Evolutionary conservation across 352 stramenopile species (phyloP).

Genomic region (Phytophthora multivora): DNA sequence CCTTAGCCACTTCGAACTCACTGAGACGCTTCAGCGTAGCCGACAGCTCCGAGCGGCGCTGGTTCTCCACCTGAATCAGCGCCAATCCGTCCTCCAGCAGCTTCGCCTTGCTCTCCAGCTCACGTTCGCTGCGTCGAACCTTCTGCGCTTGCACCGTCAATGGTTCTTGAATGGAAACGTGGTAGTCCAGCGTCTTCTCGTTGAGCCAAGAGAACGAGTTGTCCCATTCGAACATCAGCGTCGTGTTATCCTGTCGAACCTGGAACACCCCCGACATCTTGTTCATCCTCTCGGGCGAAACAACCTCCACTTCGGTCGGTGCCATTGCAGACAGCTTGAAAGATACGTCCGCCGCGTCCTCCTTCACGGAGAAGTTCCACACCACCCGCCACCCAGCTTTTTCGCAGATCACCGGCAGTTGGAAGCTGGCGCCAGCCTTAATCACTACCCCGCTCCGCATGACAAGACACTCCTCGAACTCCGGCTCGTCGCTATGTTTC

Average conservation of each 20-base stretch:
- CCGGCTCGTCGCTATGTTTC: constrained; percentile 4
- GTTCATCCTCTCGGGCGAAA: constrained; percentile 58
- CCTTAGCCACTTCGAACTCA: constrained; percentile 43
- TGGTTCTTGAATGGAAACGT: constrained; percentile 75
- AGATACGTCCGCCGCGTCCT: constrained; percentile 65
- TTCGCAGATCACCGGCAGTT: constrained; percentile 75
- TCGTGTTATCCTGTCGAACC: constrained; percentile 41
- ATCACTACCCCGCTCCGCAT: constrained; percentile 82
- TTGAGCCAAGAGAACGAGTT: constrained; percentile 88
- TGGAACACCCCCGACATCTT: constrained; percentile 55
- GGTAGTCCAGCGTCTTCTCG: constrained; percentile 86
- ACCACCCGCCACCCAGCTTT: constrained; percentile 63
- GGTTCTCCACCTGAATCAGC: constrained; percentile 41
- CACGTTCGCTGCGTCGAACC: constrained; percentile 36
- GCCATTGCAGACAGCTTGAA: constrained; percentile 48
- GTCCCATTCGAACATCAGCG: constrained; percentile 78
- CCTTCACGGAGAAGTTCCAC: constrained; percentile 82
- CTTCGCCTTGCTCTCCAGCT: constrained; percentile 28
- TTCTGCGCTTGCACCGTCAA: constrained; percentile 45
- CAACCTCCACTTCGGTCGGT: constrained; percentile 35
- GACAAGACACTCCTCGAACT: constrained; percentile 72
- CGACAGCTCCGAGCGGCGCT: constrained; percentile 41
- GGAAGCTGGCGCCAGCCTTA: constrained; percentile 74
- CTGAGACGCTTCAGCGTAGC: constrained; percentile 40
- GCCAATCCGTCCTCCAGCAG: constrained; percentile 36